Evolutionary conservation across 164 flowering plant genomes (phyloP), one percentile per base, ranked within the genome.

Genomic region (Umbellularia californica): DNA sequence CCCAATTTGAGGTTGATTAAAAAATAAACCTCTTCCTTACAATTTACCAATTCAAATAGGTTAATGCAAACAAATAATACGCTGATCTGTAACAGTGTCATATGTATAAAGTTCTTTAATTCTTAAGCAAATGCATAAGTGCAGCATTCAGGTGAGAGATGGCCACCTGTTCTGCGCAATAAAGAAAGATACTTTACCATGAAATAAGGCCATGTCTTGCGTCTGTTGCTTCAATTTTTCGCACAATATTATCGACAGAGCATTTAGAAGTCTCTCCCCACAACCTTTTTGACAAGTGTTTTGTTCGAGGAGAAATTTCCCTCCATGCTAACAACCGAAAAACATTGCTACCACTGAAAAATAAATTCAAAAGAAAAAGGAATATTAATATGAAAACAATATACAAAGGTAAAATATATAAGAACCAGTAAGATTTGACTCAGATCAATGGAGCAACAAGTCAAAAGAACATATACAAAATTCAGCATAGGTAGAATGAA

Each of bases 241-340:
- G 72, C 74, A 81, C 80, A 76, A 30, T 69, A 2, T 80, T 76
- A 71, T 81, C 77, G 47, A 23, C 28, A 35, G 74, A 58, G 15
- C 70, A 67, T 25, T 73, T 82, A 50, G 85, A 83, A 74, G 79
- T 67, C 69, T 85, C 86, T 62, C 88, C 90, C 91, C 91, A 85
- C 24, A 84, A 75, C 79, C 79, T 87, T 76, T 77, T 90, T 14
- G 87, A 68, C 3, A 81, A 73, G 72, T 76, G 85, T 72, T 86
- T 92, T 27, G 86, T 69, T 58, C 81, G 81, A 60, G 97, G 92
- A 69, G 85, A 81, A 70, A 92, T 74, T 84, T 94, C 98, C 80
- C 98, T 85, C 74, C 71, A 86, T 58, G 90, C 89, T 80, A 94
- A 74, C 70, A 92, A 72, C 41, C 66, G 82, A 78, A 80, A 87